A percentile compares a stretch with the other conserved stretches of the same genome.
phyloP scores from a whole-genome alignment of 2,329 filamentous ascomycete genomes.

The Mycosphaerella sp. region DNA sequence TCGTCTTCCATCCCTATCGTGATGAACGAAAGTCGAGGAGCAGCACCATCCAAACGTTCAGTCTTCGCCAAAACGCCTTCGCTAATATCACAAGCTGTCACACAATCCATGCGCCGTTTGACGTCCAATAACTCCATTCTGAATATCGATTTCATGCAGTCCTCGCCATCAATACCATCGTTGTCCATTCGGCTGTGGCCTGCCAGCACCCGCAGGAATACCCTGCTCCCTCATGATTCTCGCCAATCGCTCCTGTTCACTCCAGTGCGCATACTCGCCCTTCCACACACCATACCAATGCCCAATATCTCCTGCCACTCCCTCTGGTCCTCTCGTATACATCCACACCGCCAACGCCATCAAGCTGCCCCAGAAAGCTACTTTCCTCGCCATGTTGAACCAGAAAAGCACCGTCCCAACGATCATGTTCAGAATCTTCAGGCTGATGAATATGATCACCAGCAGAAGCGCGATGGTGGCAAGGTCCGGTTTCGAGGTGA shows the following conservation, averaged over 20 bases:
- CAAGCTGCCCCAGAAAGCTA: slow-evolving; percentile 60
- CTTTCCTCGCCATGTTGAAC: slow-evolving; percentile 58
- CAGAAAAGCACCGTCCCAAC: slow-evolving; percentile 70
- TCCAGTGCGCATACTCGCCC: slow-evolving; percentile 37
- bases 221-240: slow-evolving; percentile 23
- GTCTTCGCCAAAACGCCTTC: slow-evolving; percentile 15
- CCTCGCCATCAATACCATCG: slow-evolving; percentile 10
- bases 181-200: background rate
- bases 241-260: slow-evolving; percentile 30
- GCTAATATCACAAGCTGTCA: slow-evolving; percentile 13
- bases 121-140: background rate
- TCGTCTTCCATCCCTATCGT: background rate
- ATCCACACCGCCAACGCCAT: slow-evolving; percentile 50
- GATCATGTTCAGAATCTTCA: slow-evolving; percentile 62
- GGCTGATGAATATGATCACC: slow-evolving; percentile 56
- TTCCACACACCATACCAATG: slow-evolving; percentile 36
- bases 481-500: slow-evolving; percentile 39
- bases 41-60: background rate
- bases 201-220: slow-evolving; percentile 4
- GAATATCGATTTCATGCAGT: background rate
- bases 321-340: slow-evolving; percentile 58
- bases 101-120: background rate
- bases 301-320: slow-evolving; percentile 55
- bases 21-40: background rate
- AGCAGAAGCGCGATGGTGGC: slow-evolving; percentile 52